Conservation (phyloP, 352 stramenopile genomes). For the Phytophthora syringae region DNA sequence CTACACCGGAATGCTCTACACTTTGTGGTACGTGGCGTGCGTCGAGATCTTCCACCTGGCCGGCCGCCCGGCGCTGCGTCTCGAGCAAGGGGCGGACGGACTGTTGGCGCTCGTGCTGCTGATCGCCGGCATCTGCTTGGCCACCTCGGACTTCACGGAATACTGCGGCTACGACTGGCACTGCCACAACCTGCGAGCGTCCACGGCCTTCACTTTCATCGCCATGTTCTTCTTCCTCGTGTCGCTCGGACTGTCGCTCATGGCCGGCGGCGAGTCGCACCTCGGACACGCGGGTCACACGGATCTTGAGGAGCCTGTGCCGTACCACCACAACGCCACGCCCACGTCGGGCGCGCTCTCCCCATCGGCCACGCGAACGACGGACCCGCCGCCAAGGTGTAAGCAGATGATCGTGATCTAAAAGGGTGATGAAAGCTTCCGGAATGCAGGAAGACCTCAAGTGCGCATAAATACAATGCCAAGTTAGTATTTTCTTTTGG, state of each 20-base stretch:
- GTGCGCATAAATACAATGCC: background rate
- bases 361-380: conserved; percentile 30
- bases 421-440: background rate
- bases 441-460: background rate
- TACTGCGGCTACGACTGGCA: conserved; percentile 43
- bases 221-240: conserved; percentile 55
- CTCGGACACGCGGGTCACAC: conserved; percentile 24
- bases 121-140: conserved; percentile 60
- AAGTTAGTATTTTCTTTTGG: too few relatives aligned
- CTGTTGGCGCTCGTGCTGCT: conserved; percentile 50
- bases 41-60: conserved; percentile 58
- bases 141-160: conserved; percentile 49
- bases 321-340: conserved; percentile 38
- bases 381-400: conserved; percentile 37
- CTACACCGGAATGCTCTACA: conserved; percentile 72
- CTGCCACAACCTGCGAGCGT: conserved; percentile 60
- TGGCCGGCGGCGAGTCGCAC: conserved; percentile 2
- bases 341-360: conserved; percentile 36
- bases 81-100: conserved; percentile 46
- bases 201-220: conserved; percentile 63
- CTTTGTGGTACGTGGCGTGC: conserved; percentile 49
- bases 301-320: conserved; percentile 40
- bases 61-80: conserved; percentile 26
- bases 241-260: conserved; percentile 45
- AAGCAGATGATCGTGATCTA: background rate